A percentile compares a stretch with the other conserved stretches of the same genome.
Conservation (phyloP, 306 rosid species). For the Gastrolobium villosum region DNA sequence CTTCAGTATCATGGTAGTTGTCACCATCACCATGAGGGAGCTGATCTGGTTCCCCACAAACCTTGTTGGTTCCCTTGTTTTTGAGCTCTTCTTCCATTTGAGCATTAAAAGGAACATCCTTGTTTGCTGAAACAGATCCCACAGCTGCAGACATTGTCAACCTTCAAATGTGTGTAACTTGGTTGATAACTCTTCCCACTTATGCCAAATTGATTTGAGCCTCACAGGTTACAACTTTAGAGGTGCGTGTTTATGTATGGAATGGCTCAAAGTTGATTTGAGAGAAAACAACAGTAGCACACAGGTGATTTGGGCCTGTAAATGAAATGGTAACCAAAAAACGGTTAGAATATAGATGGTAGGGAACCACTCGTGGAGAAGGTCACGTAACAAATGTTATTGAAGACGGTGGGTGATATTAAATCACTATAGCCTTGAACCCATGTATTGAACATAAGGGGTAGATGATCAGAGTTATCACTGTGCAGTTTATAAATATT, state of each 20-base stretch:
- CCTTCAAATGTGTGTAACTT: constrained; percentile 13
- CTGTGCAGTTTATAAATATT: too few species aligned
- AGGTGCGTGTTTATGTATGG: constrained; percentile 1
- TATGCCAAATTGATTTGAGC: constrained; percentile 28
- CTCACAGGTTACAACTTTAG: neutral
- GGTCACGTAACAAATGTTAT: constrained; percentile 47
- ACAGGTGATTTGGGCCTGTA: constrained; percentile 45
- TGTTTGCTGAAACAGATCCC: constrained; percentile 67
- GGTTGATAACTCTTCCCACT: neutral
- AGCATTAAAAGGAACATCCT: constrained; percentile 57
- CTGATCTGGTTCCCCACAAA: constrained; percentile 48
- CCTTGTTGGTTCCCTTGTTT: constrained; percentile 52
- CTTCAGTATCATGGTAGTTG: constrained; percentile 38
- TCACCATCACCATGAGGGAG: constrained; percentile 33
- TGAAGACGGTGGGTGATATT: too few species aligned
- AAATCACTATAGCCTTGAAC: too few species aligned
- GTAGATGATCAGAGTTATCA: too few species aligned
- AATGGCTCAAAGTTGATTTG: constrained; percentile 37
- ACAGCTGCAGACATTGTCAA: constrained; percentile 70
- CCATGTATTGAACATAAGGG: too few species aligned
- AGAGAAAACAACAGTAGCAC: constrained; percentile 34
- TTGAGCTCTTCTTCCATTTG: constrained; percentile 59
- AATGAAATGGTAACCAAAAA: constrained; percentile 44
- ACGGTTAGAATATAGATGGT: constrained; percentile 57
- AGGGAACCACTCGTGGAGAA: constrained; percentile 58